A percentile compares a stretch with the other conserved stretches of the same genome.
These are phyloP conservation scores for Hydnomerulius pinastri DNA, from an alignment of 768 basidiomycete species.

Conservation along the genomic window DNA sequence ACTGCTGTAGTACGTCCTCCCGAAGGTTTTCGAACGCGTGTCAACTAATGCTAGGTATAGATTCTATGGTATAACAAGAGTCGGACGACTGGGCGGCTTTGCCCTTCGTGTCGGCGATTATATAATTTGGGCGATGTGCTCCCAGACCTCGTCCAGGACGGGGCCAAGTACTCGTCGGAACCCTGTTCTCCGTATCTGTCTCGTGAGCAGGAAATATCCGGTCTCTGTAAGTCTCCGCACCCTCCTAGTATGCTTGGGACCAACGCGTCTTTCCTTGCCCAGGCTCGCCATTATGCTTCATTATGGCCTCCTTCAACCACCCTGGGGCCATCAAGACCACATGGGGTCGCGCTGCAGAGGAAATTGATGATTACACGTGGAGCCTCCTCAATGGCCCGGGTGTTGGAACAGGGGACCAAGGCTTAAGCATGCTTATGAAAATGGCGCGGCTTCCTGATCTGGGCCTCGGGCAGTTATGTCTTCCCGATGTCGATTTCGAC, in stretches of 20 bases:
- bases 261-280: slow-evolving; percentile 6
- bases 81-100: slow-evolving; percentile 65
- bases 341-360: slow-evolving; percentile 70
- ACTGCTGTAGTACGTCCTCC: slow-evolving; percentile 57
- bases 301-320: slow-evolving; percentile 67
- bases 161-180: slow-evolving; percentile 14
- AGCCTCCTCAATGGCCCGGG: slow-evolving; percentile 50
- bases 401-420: slow-evolving; percentile 36
- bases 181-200: slow-evolving; percentile 41
- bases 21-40: background rate
- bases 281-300: slow-evolving; percentile 81
- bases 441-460: slow-evolving; percentile 78
- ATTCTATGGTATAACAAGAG: slow-evolving; percentile 89
- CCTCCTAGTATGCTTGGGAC: background rate
- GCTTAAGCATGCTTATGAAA: slow-evolving; percentile 65
- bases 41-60: slow-evolving; percentile 35
- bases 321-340: slow-evolving; percentile 62
- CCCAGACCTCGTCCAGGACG: slow-evolving; percentile 44
- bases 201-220: slow-evolving; percentile 72
- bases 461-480: slow-evolving; percentile 63
- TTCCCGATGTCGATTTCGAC: slow-evolving; percentile 32
- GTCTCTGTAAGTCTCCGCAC: slow-evolving; percentile 58
- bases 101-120: slow-evolving; percentile 74
- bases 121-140: slow-evolving; percentile 71
- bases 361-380: slow-evolving; percentile 71